Percentiles rank a stretch among this genome's conserved stretches.
Conservation (phyloP, 169 alveolate genomes). For the Plasmodium vivax region DNA sequence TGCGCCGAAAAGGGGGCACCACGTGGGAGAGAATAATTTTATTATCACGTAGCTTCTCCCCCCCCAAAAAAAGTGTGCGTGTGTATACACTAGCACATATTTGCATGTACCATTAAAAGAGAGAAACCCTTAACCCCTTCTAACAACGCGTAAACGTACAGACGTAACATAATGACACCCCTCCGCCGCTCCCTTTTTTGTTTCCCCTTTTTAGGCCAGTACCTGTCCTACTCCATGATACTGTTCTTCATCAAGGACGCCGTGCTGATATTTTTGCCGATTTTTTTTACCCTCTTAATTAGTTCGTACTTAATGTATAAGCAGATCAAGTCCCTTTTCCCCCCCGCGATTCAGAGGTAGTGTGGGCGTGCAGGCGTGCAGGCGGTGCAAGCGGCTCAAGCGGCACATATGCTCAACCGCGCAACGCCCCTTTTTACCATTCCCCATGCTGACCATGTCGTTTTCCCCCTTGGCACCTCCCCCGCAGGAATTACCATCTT, state of each 20-base stretch:
- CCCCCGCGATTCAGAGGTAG: slow-evolving; percentile 46
- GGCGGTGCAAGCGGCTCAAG: no score
- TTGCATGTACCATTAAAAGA: no score
- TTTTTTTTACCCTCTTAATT: slow-evolving; percentile 64
- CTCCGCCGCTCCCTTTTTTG: not conserved
- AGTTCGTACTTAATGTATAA: slow-evolving; percentile 44
- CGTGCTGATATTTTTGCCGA: slow-evolving; percentile 54
- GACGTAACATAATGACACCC: not conserved
- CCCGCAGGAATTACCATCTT: slow-evolving; percentile 47
- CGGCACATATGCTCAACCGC: not conserved
- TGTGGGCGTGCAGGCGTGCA: not conserved
- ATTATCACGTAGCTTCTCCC: not conserved
- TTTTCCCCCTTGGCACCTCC: not conserved
- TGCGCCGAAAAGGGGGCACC: not conserved
- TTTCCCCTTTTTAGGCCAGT: slow-evolving; percentile 35
- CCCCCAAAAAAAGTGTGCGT: not conserved
- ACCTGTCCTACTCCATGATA: slow-evolving; percentile 60
- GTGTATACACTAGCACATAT: no score
- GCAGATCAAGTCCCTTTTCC: slow-evolving; percentile 4
- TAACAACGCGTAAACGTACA: no score
- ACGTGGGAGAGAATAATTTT: not conserved
- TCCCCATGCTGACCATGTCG: not conserved
- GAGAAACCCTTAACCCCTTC: no score
- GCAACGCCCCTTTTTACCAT: not conserved
- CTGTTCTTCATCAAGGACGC: slow-evolving; percentile 67